Conservation (phyloP, 1,284 basidiomycete genomes). For the Mycosarcoma maydis region DNA sequence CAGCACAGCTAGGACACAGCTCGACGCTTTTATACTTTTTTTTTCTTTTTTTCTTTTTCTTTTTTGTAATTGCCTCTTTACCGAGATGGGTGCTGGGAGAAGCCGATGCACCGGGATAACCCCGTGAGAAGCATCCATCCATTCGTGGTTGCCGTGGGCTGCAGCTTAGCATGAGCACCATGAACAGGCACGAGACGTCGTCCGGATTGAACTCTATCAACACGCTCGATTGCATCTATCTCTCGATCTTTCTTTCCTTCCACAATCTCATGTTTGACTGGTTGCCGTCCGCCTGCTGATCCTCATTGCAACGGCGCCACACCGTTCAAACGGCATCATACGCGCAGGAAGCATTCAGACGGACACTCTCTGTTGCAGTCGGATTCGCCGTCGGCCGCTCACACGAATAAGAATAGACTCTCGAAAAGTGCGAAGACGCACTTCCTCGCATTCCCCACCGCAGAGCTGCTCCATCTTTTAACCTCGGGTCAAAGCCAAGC, state of each 20-base stretch:
- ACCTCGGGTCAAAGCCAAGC: too few species aligned
- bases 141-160: not conserved
- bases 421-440: too few species aligned
- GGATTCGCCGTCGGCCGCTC: too few species aligned
- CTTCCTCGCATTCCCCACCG: too few species aligned
- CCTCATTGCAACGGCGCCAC: not conserved
- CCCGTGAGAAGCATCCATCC: not conserved
- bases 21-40: too few species aligned
- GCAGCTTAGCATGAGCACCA: slow-evolving; percentile 5
- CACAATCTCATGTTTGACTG: not conserved
- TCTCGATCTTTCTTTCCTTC: not conserved
- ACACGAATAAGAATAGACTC: too few species aligned
- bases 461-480: too few species aligned
- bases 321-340: not conserved
- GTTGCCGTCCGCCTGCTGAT: not conserved
- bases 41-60: not conserved
- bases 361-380: not conserved
- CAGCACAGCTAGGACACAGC: too few species aligned
- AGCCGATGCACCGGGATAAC: not conserved
- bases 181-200: not conserved
- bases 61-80: not conserved
- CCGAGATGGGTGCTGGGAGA: too few species aligned
- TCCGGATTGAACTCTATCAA: not conserved
- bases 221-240: not conserved
- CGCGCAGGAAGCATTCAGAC: slow-evolving; percentile 4